A percentile compares a stretch with the other conserved stretches of the same genome.
These are phyloP conservation scores for Geosiphon pyriformis DNA, from an alignment of 192 early-diverging fungal species.

Conservation along the genomic window DNA sequence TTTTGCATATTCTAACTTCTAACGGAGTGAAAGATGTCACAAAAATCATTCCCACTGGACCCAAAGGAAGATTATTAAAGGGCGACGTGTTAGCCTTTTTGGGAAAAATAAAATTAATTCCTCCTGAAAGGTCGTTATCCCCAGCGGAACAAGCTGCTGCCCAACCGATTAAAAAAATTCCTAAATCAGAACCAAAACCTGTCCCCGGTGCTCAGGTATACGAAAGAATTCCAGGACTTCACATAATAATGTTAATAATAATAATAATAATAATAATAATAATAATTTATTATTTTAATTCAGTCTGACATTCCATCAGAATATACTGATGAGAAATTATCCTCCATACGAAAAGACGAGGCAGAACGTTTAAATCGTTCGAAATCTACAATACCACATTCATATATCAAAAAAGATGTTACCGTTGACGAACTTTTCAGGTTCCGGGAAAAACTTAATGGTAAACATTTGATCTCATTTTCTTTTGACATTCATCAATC, in stretches of 20 bases:
- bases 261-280: too few relatives aligned
- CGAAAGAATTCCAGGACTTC: too few relatives aligned
- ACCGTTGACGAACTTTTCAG: constrained; percentile 44
- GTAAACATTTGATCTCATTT: constrained; percentile 25
- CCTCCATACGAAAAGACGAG: constrained; percentile 61
- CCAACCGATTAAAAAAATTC: too few relatives aligned
- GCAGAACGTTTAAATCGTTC: constrained; percentile 53
- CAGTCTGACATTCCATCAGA: too few relatives aligned
- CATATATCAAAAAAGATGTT: constrained; percentile 50
- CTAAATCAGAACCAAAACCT: too few relatives aligned
- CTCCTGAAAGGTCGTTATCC: constrained; percentile 47
- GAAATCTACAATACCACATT: constrained; percentile 58
- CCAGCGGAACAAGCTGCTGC: constrained; percentile 64
- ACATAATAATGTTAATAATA: too few relatives aligned
- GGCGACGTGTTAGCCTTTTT: constrained; percentile 68
- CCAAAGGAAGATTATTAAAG: constrained; percentile 69
- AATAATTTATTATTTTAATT: too few relatives aligned
- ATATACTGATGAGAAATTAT: constrained; percentile 50
- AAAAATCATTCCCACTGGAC: constrained; percentile 52
- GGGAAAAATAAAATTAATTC: constrained; percentile 49
- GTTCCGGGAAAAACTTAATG: constrained; percentile 38
- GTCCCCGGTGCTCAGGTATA: too few relatives aligned
- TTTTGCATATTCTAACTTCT: constrained; percentile 41
- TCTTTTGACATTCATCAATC: neutral
- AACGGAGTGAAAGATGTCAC: constrained; percentile 50